These are phyloP conservation scores for Fraxinus nigra DNA, from an alignment of 305 asterid species.

Conservation along the genomic window DNA sequence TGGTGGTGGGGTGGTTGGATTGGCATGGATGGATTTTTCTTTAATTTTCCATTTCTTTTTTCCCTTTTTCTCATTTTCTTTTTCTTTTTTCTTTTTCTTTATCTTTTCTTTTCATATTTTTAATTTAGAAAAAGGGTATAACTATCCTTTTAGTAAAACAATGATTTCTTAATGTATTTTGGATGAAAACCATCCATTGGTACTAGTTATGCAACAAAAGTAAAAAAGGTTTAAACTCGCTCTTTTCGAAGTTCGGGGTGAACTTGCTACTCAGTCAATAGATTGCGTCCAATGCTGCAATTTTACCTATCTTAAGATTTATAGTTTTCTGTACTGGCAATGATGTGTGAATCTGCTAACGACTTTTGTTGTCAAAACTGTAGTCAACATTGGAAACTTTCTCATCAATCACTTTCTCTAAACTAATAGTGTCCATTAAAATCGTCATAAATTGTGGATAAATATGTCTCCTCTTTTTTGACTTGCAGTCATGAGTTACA, in stretches of 20 bases:
- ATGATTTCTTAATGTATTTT: not conserved
- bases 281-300: not conserved
- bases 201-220: not conserved
- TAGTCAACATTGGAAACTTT: not conserved
- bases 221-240: not conserved
- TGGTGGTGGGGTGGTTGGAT: not conserved
- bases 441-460: not conserved
- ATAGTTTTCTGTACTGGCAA: not conserved
- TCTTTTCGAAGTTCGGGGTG: not conserved
- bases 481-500: not conserved
- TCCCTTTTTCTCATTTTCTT: not conserved
- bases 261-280: not conserved
- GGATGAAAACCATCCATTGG: not conserved
- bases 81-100: not conserved
- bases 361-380: not conserved
- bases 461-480: not conserved
- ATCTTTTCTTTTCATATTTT: not conserved
- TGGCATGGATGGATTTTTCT: not conserved
- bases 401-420: not conserved
- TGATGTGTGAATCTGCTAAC: not conserved
- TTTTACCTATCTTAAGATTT: not conserved
- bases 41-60: not conserved
- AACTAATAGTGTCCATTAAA: not conserved
- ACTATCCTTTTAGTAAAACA: not conserved
- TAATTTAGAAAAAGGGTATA: not conserved